These are phyloP conservation scores for Trichosporon coremiiforme DNA, from an alignment of 1,284 basidiomycete species.

Conservation along the genomic window DNA sequence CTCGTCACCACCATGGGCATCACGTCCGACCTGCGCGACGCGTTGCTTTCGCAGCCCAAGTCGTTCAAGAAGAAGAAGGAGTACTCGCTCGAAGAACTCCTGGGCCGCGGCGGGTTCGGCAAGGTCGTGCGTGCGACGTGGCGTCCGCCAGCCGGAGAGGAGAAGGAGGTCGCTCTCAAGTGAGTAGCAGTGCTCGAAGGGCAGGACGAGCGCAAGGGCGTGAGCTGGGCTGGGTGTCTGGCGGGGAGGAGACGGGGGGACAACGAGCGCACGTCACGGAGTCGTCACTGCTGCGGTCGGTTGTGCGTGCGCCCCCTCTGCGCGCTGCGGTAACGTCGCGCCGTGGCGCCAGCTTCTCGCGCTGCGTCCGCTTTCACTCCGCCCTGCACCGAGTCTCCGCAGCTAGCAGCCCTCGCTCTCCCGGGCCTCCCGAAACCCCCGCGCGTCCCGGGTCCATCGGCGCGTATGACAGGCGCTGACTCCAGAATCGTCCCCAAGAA, in stretches of 20 bases:
- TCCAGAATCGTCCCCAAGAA: slow-evolving; percentile 84
- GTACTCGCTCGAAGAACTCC: slow-evolving; percentile 50
- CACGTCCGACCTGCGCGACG: slow-evolving; percentile 49
- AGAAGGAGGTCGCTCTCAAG: slow-evolving; percentile 74
- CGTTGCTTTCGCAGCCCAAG: slow-evolving; percentile 73
- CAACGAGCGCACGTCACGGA: neutral
- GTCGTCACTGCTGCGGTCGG: no score
- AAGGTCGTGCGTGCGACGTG: slow-evolving; percentile 71
- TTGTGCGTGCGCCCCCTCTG: neutral
- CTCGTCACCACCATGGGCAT: slow-evolving; percentile 36
- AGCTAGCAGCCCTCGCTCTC: no score
- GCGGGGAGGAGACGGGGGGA: neutral
- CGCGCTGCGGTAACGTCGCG: neutral
- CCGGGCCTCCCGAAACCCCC: no score
- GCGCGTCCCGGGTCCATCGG: no score
- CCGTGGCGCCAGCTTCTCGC: no score
- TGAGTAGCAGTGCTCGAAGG: slow-evolving; percentile 32
- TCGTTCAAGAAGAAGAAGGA: slow-evolving; percentile 81
- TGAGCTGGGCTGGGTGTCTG: no score
- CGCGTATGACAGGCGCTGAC: neutral
- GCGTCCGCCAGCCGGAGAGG: slow-evolving; percentile 57
- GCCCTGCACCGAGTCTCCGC: no score
- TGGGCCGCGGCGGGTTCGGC: slow-evolving; percentile 82
- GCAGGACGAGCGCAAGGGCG: no score
- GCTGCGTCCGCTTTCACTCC: no score